phyloP scores from a whole-genome alignment of 2,329 filamentous ascomycete genomes.

The Sarocladium brachiariae region DNA sequence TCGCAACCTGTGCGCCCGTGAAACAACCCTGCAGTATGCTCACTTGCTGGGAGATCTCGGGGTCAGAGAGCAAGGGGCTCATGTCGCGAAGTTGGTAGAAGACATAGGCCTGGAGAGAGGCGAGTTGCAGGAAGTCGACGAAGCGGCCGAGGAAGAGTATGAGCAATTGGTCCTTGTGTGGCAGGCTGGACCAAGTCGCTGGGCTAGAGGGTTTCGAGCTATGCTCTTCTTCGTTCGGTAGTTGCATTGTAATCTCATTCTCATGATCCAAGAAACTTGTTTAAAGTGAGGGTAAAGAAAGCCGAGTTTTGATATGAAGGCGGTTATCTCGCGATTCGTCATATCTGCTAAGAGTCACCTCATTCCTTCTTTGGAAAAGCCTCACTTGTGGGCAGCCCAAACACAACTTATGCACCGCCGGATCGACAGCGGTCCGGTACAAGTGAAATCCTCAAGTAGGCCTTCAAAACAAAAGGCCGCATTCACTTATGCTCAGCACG shows the following conservation, averaged over 20 bases:
- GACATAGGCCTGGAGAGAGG: conserved; percentile 62
- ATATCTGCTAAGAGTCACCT: not conserved
- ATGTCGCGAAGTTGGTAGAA: conserved; percentile 71
- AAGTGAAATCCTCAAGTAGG: too few species aligned
- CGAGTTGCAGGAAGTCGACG: conserved; percentile 67
- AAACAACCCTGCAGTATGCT: conserved; percentile 66
- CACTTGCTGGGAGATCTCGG: conserved; percentile 58
- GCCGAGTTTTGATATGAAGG: too few species aligned
- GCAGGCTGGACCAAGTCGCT: conserved; percentile 63
- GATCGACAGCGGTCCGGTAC: not conserved
- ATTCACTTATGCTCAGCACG: too few species aligned
- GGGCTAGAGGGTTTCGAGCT: conserved; percentile 18
- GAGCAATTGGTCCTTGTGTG: conserved; percentile 62
- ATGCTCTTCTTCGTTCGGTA: not conserved
- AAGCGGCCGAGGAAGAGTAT: conserved; percentile 51
- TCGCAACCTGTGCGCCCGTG: conserved; percentile 66
- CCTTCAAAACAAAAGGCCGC: too few species aligned
- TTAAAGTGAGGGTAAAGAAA: too few species aligned
- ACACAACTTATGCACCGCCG: not conserved
- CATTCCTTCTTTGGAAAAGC: not conserved
- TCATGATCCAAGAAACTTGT: not conserved
- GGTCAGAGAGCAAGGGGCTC: conserved; percentile 42
- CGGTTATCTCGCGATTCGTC: too few species aligned
- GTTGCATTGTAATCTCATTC: not conserved
- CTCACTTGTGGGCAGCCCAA: too few species aligned